These are phyloP conservation scores for Saccharomycopsis hybrid DNA, from an alignment of 1,139 yeast genomes.

Conservation along the genomic window DNA sequence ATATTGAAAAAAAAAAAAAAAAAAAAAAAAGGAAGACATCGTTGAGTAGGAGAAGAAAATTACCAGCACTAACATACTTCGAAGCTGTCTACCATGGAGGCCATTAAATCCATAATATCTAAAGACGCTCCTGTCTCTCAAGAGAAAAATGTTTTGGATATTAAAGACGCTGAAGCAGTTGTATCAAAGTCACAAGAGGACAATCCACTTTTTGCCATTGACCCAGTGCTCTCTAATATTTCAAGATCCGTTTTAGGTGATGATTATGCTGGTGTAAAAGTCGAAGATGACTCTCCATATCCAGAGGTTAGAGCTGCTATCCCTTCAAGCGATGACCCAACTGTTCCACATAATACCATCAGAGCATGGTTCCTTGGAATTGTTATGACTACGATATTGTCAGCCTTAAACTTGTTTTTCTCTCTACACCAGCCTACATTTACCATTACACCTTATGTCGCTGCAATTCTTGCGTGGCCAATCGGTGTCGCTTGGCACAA, in stretches of 20 bases:
- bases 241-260: constrained; percentile 25
- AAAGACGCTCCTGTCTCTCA: constrained; percentile 14
- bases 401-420: constrained; percentile 54
- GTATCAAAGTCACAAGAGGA: constrained; percentile 7
- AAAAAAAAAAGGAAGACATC: no score
- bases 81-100: constrained; percentile 17
- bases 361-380: constrained; percentile 53
- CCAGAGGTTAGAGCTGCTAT: constrained; percentile 69
- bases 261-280: constrained; percentile 34
- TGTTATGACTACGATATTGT: constrained; percentile 50
- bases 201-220: constrained; percentile 7
- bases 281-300: constrained; percentile 51
- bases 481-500: constrained; percentile 40
- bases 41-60: no score
- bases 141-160: constrained; percentile 13
- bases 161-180: constrained; percentile 14
- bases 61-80: no score
- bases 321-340: constrained; percentile 51
- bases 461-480: constrained; percentile 58
- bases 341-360: constrained; percentile 51
- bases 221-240: constrained; percentile 11
- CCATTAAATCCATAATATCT: constrained; percentile 13
- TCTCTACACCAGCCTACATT: constrained; percentile 53
- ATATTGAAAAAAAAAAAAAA: no score
- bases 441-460: constrained; percentile 45